Percentiles rank a stretch among this genome's conserved stretches.
Evolutionary conservation across 116 monocot species (phyloP).

Genomic region (Cymodocea nodosa): DNA sequence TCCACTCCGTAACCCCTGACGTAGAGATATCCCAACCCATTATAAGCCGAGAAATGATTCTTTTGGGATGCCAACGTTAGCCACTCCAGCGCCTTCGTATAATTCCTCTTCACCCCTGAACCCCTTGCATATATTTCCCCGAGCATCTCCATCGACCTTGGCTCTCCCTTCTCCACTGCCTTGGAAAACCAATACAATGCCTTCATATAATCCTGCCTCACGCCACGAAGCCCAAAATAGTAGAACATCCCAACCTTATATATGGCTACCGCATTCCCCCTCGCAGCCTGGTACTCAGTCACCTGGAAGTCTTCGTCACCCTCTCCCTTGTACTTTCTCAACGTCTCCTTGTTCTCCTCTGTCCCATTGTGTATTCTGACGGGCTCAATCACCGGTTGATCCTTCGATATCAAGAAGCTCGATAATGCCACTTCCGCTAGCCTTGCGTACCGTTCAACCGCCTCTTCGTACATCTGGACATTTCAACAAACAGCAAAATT

Average conservation of each 20-base stretch:
- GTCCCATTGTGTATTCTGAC: slow-evolving; percentile 65
- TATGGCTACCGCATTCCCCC: slow-evolving; percentile 60
- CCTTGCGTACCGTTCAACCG: slow-evolving; percentile 53
- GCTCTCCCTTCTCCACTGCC: slow-evolving; percentile 79
- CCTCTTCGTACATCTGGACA: slow-evolving; percentile 64
- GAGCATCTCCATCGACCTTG: slow-evolving; percentile 64
- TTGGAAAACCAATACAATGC: slow-evolving; percentile 64
- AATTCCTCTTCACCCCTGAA: slow-evolving; percentile 85
- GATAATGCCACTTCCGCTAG: slow-evolving; percentile 75
- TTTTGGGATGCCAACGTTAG: slow-evolving; percentile 48
- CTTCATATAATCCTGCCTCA: slow-evolving; percentile 57
- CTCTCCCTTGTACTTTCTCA: slow-evolving; percentile 78
- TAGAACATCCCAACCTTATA: slow-evolving; percentile 67
- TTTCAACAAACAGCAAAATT: neutral
- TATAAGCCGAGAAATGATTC: slow-evolving; percentile 70
- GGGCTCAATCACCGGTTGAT: slow-evolving; percentile 56
- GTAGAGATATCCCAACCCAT: slow-evolving; percentile 87
- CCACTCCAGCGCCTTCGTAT: slow-evolving; percentile 81
- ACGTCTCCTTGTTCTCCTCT: slow-evolving; percentile 75
- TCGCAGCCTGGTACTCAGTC: slow-evolving; percentile 73
- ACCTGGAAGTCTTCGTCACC: slow-evolving; percentile 89
- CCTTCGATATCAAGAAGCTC: slow-evolving; percentile 66
- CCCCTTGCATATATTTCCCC: slow-evolving; percentile 96
- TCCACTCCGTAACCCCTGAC: slow-evolving; percentile 91
- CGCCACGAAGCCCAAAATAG: slow-evolving; percentile 79